Base-by-base conservation (phyloP, 345 rosid genomes). In the Carallia pectinifolia region DNA sequence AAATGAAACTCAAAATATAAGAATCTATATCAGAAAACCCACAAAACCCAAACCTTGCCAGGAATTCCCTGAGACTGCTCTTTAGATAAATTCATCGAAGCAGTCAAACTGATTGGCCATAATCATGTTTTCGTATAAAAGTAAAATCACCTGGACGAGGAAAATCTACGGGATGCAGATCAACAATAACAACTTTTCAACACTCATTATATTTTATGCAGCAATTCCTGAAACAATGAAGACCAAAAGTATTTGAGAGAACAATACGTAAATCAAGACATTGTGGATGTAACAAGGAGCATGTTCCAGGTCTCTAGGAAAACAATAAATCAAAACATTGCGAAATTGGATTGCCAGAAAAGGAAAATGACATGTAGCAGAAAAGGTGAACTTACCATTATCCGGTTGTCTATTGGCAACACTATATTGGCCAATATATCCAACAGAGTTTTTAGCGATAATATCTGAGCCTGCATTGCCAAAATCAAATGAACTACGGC, bases 341-440 rank as follows among this genome's bases (percentile, higher is more conserved):
- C 0, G 33, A 10, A 56, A 4, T 23, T 19, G 31, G 60, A 56
- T 56, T 56, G 29, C 6, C 29, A 56, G 33, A 56, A 15, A 18
- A 6, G 60, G 60, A 1, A 27, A 55, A 19, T 6, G 12, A 3
- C 50, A 12, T 44, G 6, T 27, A 56, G 34, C 60, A 27, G 60
- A 56, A 56, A 3, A 44, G 50, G 13, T 27, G 9, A 19, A 56
- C 60, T 67, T 80, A 83, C 95, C 92, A 83, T 90, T 80, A 83
- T 67, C 81, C 74, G 88, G 29, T 72, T 84, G 92, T 83, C 88
- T 86, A 82, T 75, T 79, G 60, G 81, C 64, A 80, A 85, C 84
- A 70, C 86, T 76, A 78, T 81, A 89, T 62, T 79, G 81, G 60
- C 88, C 89, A 81, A 77, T 84, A 62, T 82, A 82, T 74, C 80